phyloP scores from a whole-genome alignment of 257 asterid species.

The Cordia subcordata region DNA sequence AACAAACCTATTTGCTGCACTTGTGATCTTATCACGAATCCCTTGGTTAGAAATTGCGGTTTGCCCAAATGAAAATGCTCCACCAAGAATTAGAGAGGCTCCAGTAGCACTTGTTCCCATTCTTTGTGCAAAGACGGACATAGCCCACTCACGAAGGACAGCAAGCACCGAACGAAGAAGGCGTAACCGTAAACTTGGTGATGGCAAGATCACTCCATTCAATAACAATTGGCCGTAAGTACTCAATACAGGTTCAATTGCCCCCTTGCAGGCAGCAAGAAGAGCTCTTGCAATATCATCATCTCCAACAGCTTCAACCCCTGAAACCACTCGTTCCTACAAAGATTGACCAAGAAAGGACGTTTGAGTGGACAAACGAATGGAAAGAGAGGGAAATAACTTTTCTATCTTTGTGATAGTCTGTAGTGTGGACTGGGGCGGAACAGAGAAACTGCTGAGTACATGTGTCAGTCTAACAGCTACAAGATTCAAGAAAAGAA shows the following conservation, averaged over 20 bases:
- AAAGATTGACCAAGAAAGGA: slow-evolving; percentile 8
- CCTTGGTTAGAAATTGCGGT: slow-evolving; percentile 58
- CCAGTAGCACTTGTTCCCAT: slow-evolving; percentile 81
- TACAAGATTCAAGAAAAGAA: no score
- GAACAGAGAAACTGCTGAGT: no score
- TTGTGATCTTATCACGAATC: slow-evolving; percentile 78
- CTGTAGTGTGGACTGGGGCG: no score
- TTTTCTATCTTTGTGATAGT: slow-evolving; percentile 31
- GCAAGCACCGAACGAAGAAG: slow-evolving; percentile 79
- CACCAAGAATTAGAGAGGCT: slow-evolving; percentile 81
- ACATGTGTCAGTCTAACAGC: neutral
- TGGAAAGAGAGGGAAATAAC: slow-evolving; percentile 6
- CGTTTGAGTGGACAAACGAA: neutral
- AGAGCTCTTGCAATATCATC: slow-evolving; percentile 92
- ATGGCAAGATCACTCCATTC: slow-evolving; percentile 64
- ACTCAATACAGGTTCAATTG: slow-evolving; percentile 78
- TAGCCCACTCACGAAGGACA: slow-evolving; percentile 85
- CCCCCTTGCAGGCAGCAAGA: slow-evolving; percentile 84
- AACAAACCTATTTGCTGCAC: slow-evolving; percentile 75
- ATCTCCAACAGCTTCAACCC: slow-evolving; percentile 75
- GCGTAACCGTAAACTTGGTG: slow-evolving; percentile 68
- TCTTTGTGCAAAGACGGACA: slow-evolving; percentile 61
- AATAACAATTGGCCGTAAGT: slow-evolving; percentile 78
- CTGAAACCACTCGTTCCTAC: slow-evolving; percentile 75
- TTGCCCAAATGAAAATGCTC: slow-evolving; percentile 56